Evolutionary conservation across 371 early-diverging fungal species (phyloP).

Genomic region (Phascolomyces articulosus): DNA sequence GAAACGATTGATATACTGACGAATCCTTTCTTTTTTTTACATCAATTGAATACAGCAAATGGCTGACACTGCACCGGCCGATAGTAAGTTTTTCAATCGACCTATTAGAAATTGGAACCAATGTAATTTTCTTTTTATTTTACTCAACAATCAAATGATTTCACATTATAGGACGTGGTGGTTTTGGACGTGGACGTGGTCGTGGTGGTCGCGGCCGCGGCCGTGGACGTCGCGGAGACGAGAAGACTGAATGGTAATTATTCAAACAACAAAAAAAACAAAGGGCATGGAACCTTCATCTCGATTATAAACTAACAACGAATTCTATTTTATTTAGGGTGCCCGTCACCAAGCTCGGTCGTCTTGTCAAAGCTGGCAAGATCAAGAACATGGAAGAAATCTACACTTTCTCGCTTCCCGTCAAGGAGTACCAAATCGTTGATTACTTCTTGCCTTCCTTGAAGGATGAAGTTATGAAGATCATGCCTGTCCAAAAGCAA

Average conservation of each 20-base stretch:
- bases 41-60: conserved; percentile 44
- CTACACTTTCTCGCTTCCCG: conserved; percentile 96
- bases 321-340: conserved; percentile 61
- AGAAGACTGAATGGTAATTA: conserved; percentile 80
- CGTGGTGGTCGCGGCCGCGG: conserved; percentile 81
- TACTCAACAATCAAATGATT: neutral
- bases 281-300: neutral
- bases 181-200: conserved; percentile 87
- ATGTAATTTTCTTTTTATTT: conserved; percentile 1
- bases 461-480: conserved; percentile 99
- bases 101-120: no score
- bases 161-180: conserved; percentile 64
- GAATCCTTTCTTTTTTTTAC: conserved; percentile 3
- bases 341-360: conserved; percentile 97
- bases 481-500: conserved; percentile 99
- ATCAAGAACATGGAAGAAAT: conserved; percentile 95
- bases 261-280: neutral
- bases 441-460: conserved; percentile 96
- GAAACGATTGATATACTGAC: neutral
- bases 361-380: conserved; percentile 94
- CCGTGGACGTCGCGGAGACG: conserved; percentile 86
- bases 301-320: no score
- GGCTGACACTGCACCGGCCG: conserved; percentile 83
- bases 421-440: conserved; percentile 99
- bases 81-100: conserved; percentile 59